A percentile compares a stretch with the other conserved stretches of the same genome.
These are phyloP conservation scores for Phytopythium sindhum DNA, from an alignment of 352 stramenopile species.

Conservation along the genomic window DNA sequence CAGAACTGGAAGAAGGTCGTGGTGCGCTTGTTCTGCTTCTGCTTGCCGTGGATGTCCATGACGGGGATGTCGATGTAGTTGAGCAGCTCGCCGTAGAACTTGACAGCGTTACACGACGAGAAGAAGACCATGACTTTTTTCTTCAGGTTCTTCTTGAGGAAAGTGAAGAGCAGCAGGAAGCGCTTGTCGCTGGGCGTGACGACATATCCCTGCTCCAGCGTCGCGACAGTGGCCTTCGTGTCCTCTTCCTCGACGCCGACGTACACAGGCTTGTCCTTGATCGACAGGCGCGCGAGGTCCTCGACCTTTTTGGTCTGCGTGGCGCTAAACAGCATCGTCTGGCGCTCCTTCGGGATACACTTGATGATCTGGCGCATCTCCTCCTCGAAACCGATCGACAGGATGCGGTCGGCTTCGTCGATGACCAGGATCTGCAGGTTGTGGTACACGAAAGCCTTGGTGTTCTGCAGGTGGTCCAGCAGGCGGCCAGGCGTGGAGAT, in stretches of 20 bases:
- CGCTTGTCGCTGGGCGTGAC: slow-evolving; percentile 97
- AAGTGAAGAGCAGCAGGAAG: slow-evolving; percentile 99
- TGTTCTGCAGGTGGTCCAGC: slow-evolving; percentile 98
- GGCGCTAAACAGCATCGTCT: slow-evolving; percentile 99
- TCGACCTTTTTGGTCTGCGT: slow-evolving; percentile 99
- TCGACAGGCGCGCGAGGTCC: slow-evolving; percentile 91
- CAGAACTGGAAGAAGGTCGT: slow-evolving; percentile 99
- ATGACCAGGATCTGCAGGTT: slow-evolving; percentile 97
- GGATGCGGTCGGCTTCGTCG: slow-evolving; percentile 98
- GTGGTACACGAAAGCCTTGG: slow-evolving; percentile 96
- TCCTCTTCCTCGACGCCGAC: slow-evolving; percentile 94
- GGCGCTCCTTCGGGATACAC: slow-evolving; percentile 95
- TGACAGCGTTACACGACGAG: slow-evolving; percentile 93
- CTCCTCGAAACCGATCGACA: slow-evolving; percentile 99
- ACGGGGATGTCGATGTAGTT: slow-evolving; percentile 99
- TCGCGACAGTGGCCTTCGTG: slow-evolving; percentile 90
- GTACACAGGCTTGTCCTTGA: slow-evolving; percentile 96
- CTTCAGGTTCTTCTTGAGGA: slow-evolving; percentile 99
- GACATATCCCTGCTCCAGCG: slow-evolving; percentile 98
- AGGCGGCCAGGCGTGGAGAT: slow-evolving; percentile 97
- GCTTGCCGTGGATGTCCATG: slow-evolving; percentile 98
- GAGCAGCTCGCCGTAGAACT: slow-evolving; percentile 98
- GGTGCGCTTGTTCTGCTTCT: slow-evolving; percentile 99
- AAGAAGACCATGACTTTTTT: slow-evolving; percentile 99
- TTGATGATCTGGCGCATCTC: slow-evolving; percentile 99